A percentile compares a stretch with the other conserved stretches of the same genome.
These are phyloP conservation scores for Phytophthora macrochlamydospora DNA, from an alignment of 352 stramenopile species.

Conservation along the genomic window DNA sequence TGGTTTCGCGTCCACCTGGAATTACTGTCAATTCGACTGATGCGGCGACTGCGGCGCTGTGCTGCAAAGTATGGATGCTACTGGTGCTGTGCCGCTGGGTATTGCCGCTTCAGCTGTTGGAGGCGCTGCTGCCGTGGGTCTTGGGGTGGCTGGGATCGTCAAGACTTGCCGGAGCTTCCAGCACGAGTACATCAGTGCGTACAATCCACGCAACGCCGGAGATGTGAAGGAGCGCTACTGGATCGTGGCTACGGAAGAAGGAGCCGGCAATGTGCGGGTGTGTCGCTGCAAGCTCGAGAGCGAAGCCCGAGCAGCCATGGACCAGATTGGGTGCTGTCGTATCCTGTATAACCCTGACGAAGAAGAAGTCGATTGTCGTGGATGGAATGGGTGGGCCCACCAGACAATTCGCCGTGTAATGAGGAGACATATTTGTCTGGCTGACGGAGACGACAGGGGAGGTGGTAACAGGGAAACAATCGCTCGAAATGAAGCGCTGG, in stretches of 20 bases:
- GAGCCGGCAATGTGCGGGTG: conserved; percentile 21
- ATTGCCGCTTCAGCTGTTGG: not conserved
- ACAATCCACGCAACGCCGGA: conserved; percentile 8
- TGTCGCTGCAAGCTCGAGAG: conserved; percentile 21
- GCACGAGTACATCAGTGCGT: conserved; percentile 22
- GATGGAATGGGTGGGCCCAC: conserved; percentile 17
- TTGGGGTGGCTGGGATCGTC: conserved; percentile 12
- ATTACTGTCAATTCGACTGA: too few species aligned
- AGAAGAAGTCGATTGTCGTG: conserved; percentile 13
- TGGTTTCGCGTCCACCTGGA: too few species aligned
- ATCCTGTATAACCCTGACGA: conserved; percentile 22
- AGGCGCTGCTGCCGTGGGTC: not conserved
- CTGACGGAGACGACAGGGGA: not conserved
- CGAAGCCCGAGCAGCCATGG: conserved; percentile 14
- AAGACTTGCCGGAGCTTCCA: conserved; percentile 24
- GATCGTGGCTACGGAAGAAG: conserved; percentile 34
- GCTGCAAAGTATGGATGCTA: conserved; percentile 50
- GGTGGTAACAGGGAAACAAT: too few species aligned
- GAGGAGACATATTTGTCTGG: conserved; percentile 19
- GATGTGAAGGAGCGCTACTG: conserved; percentile 6
- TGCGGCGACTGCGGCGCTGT: conserved; percentile 14
- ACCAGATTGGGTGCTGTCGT: conserved; percentile 23
- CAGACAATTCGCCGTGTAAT: conserved; percentile 29
- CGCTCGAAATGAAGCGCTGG: too few species aligned
- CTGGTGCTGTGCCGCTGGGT: conserved; percentile 6